Base-by-base conservation (phyloP, 805 yeast genomes). In the Metschnikowia dekortorum region DNA sequence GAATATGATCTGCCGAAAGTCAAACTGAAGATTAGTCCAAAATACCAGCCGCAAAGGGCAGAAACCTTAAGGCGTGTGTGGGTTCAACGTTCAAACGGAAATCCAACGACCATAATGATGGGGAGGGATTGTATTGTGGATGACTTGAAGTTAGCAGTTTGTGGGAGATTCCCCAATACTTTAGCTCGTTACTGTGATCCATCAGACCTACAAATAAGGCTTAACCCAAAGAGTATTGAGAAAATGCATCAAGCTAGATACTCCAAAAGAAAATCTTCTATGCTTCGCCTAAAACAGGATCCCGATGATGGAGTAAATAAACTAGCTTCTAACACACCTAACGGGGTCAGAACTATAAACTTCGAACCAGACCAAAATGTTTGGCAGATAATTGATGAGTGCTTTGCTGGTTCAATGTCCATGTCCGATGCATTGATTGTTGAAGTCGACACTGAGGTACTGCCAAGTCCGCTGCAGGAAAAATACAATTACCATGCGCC, bases 91-190 rank as follows among this genome's bases (percentile, higher is more conserved):
- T 68, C 71, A 0, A 66, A 68, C 22, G 81, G 81, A 1, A 75
- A 74, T 14, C 87, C 97, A 2, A 88, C 96, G 0, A 80, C 95
- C 1, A 67, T 91, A 6, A 63, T 74, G 51, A 85, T 87, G 16
- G 72, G 74, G 14, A 81, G 81, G 31, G 62, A 66, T 18, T 92
- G 87, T 61, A 76, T 90, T 1, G 78, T 91, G 5, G 98, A 91
- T 65, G 96, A 92, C 65, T 71, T 91, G 58, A 91, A 91, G 61
- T 69, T 76, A 9, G 76, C 81, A 52, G 76, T 91, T 1, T 66
- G 83, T 35, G 69, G 69, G 41, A 87, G 84, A 58, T 86, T 79
- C 64, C 87, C 95, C 48, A 82, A 85, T 52, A 77, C 88, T 2
- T 61, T 85, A 49, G 87, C 83, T 3, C 64, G 79, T 53, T 63